Evolutionary conservation across 371 early-diverging fungal genomes (phyloP), one percentile per base, ranked within the genome.

Genomic region (Conidiobolus incongruus): DNA sequence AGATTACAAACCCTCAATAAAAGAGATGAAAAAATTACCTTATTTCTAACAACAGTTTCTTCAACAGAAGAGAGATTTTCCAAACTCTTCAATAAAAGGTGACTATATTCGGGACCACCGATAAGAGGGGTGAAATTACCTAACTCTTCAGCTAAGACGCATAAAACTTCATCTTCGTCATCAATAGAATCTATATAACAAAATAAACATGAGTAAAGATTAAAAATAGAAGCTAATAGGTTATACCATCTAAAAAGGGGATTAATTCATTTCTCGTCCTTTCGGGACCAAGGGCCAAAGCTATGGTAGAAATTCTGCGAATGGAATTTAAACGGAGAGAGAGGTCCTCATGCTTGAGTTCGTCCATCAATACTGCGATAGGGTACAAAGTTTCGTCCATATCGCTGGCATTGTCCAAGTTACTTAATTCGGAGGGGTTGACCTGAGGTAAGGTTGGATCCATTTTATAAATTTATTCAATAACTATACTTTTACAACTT

Each of bases 211-310:
- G 4, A 15, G 16, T 38, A n/a, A n/a, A n/a, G n/a, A n/a, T n/a
- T n/a, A n/a, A n/a, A n/a, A n/a, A n/a, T n/a, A n/a, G n/a, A n/a
- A n/a, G n/a, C n/a, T n/a, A n/a, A n/a, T n/a, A n/a, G n/a, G n/a
- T n/a, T n/a, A n/a, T 65, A 91, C 92, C 90, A 68, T 91, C 90
- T 39, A 96, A 64, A 58, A 96, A 96, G 15, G 95, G 95, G 52
- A 96, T 72, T 28, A 96, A 76, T 56, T 96, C 97, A 35, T 77
- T 78, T 41, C 97, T 73, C 21, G 97, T 81, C 47, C 97, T 75
- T 58, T 92, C 89, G 34, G 75, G 81, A 33, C 97, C 97, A 31
- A 96, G 69, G 11, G 95, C 95, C 32, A 81, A 65, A 11, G 94
- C 93, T 51, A 96, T 91, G 45, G 88, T 77, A 38, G 74, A 59